Evolutionary conservation across 305 asterid species (phyloP).

Genomic region (Fraxinus nigra): DNA sequence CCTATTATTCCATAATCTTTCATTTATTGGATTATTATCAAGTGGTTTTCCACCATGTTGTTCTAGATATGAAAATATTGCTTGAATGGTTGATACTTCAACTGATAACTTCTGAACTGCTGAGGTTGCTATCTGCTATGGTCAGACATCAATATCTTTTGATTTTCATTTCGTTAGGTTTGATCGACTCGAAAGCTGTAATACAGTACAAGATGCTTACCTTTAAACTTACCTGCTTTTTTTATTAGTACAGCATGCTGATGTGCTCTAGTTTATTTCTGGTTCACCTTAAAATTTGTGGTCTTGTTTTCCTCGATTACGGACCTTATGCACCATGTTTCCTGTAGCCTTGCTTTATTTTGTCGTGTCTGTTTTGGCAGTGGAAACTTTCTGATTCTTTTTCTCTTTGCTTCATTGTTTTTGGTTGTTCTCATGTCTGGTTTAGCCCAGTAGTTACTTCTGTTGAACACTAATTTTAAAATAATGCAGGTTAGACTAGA

Average conservation of each 20-base stretch:
- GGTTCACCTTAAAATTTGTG: slow-evolving; percentile 9
- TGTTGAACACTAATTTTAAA: slow-evolving; percentile 21
- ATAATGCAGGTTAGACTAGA: slow-evolving; percentile 68
- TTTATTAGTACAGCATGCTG: background rate
- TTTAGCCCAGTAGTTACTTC: background rate
- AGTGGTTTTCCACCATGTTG: background rate
- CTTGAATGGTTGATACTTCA: background rate
- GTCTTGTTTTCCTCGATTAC: background rate
- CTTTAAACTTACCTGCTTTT: slow-evolving; percentile 7
- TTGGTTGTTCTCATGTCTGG: slow-evolving; percentile 1
- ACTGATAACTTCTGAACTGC: background rate
- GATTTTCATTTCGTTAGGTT: background rate
- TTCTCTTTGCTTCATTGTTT: slow-evolving; percentile 18
- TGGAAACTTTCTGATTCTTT: background rate
- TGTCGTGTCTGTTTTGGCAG: background rate
- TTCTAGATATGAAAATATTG: background rate
- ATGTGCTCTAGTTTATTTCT: slow-evolving; percentile 5
- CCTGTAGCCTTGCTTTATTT: background rate
- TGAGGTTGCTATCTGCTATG: background rate
- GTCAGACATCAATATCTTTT: background rate
- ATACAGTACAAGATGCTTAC: slow-evolving; percentile 7
- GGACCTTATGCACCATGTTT: slow-evolving; percentile 7
- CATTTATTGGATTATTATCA: background rate
- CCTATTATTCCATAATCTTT: background rate
- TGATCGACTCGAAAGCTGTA: background rate